Conservation (phyloP, 352 stramenopile genomes). For the Phytophthora macrochlamydospora region DNA sequence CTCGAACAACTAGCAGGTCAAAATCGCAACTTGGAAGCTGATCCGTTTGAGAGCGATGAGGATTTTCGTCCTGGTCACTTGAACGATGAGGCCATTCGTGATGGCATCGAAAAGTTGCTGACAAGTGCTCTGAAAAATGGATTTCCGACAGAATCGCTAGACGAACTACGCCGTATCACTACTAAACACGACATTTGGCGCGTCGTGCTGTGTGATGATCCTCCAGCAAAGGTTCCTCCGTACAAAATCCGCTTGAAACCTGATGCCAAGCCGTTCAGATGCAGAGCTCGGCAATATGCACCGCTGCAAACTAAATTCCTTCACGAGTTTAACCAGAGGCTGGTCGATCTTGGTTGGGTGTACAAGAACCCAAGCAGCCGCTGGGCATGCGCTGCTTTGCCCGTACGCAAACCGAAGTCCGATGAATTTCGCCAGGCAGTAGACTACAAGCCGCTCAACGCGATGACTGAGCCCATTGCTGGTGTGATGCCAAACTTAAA, state of each 20-base stretch:
- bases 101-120: not conserved
- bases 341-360: conserved; percentile 10
- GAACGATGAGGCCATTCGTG: not conserved
- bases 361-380: conserved; percentile 10
- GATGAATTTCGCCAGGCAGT: not conserved
- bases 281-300: conserved; percentile 12
- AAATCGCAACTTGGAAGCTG: not conserved
- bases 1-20: conserved; percentile 3
- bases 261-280: conserved; percentile 6
- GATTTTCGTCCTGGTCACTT: not conserved
- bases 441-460: conserved; percentile 4
- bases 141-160: not conserved
- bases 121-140: not conserved
- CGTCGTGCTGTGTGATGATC: conserved; percentile 8
- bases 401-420: not conserved
- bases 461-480: conserved; percentile 2
- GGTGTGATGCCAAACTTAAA: conserved; percentile 12
- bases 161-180: conserved; percentile 1
- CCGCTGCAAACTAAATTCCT: conserved; percentile 11
- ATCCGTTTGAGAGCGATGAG: not conserved
- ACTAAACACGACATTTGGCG: conserved; percentile 14
- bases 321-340: conserved; percentile 5
- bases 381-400: conserved; percentile 1
- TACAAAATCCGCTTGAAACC: conserved; percentile 11
- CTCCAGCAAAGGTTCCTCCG: conserved; percentile 2